Conservation (phyloP, 164 flowering plant species). For the Stephania yunnanensis region DNA sequence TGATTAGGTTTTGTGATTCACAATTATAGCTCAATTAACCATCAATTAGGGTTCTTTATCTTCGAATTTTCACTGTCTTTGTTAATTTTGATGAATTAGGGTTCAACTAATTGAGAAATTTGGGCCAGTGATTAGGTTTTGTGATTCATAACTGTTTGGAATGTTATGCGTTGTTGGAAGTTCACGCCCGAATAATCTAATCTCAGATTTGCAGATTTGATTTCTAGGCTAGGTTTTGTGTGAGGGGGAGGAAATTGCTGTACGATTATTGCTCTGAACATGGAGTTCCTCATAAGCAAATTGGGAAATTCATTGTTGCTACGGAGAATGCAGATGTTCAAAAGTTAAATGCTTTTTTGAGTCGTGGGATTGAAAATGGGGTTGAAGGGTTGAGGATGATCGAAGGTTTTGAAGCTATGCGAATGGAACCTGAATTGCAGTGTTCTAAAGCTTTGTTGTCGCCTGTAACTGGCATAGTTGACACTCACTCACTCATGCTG, state of each 20-base stretch:
- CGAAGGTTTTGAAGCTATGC: slow-evolving; percentile 67
- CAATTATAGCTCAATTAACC: too few relatives aligned
- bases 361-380: slow-evolving; percentile 58
- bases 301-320: slow-evolving; percentile 88
- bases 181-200: neutral
- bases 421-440: slow-evolving; percentile 66
- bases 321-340: slow-evolving; percentile 53
- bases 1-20: too few relatives aligned
- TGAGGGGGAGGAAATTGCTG: slow-evolving; percentile 65
- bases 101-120: too few relatives aligned
- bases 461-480: slow-evolving; percentile 76
- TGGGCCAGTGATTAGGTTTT: neutral
- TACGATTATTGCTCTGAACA: slow-evolving; percentile 60
- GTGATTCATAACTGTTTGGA: neutral
- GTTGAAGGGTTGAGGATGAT: slow-evolving; percentile 69
- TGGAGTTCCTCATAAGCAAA: slow-evolving; percentile 64
- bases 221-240: slow-evolving; percentile 59
- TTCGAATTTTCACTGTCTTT: too few relatives aligned
- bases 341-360: slow-evolving; percentile 45
- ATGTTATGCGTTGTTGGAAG: neutral
- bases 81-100: too few relatives aligned
- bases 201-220: neutral
- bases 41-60: too few relatives aligned
- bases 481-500: slow-evolving; percentile 77
- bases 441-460: slow-evolving; percentile 74